Evolutionary conservation across 2,329 filamentous ascomycete species (phyloP), one percentile per base, ranked within the genome.

Genomic region (Colletotrichum filicis): DNA sequence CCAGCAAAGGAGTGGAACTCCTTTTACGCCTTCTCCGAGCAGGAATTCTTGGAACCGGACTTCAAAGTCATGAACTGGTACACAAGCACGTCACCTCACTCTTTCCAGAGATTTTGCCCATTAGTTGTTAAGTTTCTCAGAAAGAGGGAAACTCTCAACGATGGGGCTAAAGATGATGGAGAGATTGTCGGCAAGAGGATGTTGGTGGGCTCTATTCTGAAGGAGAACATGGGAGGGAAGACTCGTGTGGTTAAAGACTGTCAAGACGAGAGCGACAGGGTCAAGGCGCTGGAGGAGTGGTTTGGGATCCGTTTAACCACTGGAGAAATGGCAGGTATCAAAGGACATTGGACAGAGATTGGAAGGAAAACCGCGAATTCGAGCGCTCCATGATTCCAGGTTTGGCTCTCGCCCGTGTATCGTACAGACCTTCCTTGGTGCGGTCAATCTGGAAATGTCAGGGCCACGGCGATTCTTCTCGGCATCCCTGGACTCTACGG

Each of bases 1-100:
- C 55, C 26, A 14, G 81, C 5, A 56, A 78, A 0, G 81, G 83
- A 84, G 2, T 95, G 92, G 90, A 83, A 86, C 26, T 83, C 88
- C 1, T 88, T 86, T 60, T 94, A 94, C 79, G 89, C 87, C 74
- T 95, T 95, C 79, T 87, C 87, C 2, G 90, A 93, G 73, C 83
- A 87, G 19, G 92, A 93, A 79, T 93, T 92, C 79, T 79, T 90
- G 42, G 87, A 86, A 4, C 80, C 83, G 56, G 92, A 94, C 80
- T 93, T 90, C 76, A 86, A 85, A 46, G 83, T 92, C 6, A 85
- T 92, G 83, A 93, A 89, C 79, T 89, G 84, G 76, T 88, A 79
- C 59, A 89, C 88, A 1, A 90, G 88, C 74, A 85, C 84, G 57
- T 83, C 81, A 68, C 80, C 82, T 26, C 79, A 79, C 35, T 88